Conservation (phyloP, 805 yeast genomes). For the Metschnikowia sp. region DNA sequence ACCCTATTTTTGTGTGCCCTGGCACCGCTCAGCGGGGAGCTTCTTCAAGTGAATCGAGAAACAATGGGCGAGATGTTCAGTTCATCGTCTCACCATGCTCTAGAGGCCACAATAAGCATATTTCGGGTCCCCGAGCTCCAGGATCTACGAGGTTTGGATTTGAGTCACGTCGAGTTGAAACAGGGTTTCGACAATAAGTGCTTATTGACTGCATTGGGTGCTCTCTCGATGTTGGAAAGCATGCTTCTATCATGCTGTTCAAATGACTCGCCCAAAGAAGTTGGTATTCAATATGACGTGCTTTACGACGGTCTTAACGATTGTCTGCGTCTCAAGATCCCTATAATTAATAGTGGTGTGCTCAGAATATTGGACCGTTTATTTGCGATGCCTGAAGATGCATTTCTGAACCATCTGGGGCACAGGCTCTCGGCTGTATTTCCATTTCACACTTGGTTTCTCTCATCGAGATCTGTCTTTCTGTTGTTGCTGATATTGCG, state of each 20-base stretch:
- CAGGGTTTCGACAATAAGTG: not conserved
- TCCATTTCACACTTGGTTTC: conserved; percentile 42
- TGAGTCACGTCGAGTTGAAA: conserved; percentile 4
- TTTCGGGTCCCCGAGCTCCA: conserved; percentile 24
- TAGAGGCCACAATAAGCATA: conserved; percentile 19
- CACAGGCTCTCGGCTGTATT: conserved; percentile 23
- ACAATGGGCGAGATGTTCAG: conserved; percentile 35
- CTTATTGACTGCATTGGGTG: conserved; percentile 27
- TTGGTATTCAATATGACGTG: conserved; percentile 17
- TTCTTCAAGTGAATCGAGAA: conserved; percentile 35
- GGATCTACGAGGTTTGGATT: conserved; percentile 7
- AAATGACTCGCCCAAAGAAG: not conserved
- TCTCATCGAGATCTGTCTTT: conserved; percentile 37
- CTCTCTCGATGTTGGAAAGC: conserved; percentile 34
- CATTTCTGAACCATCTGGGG: conserved; percentile 9
- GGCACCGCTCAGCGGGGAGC: conserved; percentile 27
- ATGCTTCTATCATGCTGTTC: conserved; percentile 17
- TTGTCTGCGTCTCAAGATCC: conserved; percentile 33
- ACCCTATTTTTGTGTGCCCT: conserved; percentile 48
- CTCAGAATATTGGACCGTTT: conserved; percentile 38
- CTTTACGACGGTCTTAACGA: conserved; percentile 32
- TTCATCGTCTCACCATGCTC: conserved; percentile 33
- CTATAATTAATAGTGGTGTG: conserved; percentile 38
- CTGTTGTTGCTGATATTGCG: conserved; percentile 29
- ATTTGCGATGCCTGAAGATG: conserved; percentile 27